Conservation (phyloP, 1,284 basidiomycete species). For the Trichosporon faecale region DNA sequence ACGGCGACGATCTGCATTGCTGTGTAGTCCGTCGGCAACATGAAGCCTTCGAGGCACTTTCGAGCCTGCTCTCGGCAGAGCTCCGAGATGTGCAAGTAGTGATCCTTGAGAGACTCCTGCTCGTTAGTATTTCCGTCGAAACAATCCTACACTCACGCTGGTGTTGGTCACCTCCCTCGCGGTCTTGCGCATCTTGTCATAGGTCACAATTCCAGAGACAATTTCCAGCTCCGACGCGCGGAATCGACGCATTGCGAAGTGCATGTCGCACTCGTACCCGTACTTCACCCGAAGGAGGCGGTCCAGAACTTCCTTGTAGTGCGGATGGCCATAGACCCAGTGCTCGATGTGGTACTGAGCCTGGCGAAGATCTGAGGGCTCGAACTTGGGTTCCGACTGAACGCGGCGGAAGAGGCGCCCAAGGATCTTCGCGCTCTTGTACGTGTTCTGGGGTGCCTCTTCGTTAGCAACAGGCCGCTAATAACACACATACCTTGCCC, state of each 20-base stretch:
- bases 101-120: constrained; percentile 42
- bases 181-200: constrained; percentile 38
- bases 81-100: constrained; percentile 29
- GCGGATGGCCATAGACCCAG: constrained; percentile 26
- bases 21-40: constrained; percentile 18
- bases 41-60: constrained; percentile 2
- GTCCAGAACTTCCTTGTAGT: constrained; percentile 30
- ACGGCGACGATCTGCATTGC: constrained; percentile 34
- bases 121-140: neutral
- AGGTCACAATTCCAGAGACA: constrained; percentile 39
- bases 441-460: constrained; percentile 32
- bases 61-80: constrained; percentile 26
- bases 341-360: constrained; percentile 29
- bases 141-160: neutral
- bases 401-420: constrained; percentile 48
- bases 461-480: neutral
- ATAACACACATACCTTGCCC: constrained; percentile 38
- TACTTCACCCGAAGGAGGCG: constrained; percentile 38
- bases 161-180: constrained; percentile 28
- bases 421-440: constrained; percentile 40
- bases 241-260: constrained; percentile 43
- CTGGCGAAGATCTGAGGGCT: constrained; percentile 31
- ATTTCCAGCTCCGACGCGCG: constrained; percentile 42
- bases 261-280: constrained; percentile 37
- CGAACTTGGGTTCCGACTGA: constrained; percentile 36